phyloP scores from a whole-genome alignment of 441 rosid species.

The Gossypium davidsonii region DNA sequence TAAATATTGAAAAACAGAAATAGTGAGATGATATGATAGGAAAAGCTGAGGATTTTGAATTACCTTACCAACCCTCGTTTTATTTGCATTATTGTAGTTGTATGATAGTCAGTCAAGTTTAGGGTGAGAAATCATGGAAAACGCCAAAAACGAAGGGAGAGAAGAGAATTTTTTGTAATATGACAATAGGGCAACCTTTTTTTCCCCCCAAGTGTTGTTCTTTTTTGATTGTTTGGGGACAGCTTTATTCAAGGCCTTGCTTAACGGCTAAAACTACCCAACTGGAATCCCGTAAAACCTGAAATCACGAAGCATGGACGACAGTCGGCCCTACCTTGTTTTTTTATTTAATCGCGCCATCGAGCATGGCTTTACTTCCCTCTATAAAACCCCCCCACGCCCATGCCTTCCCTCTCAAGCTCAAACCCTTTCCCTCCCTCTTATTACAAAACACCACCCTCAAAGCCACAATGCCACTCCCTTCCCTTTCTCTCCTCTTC shows the following conservation, averaged over 20 bases:
- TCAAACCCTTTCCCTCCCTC: not conserved
- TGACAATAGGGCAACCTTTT: not conserved
- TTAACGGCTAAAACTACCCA: conserved; percentile 41
- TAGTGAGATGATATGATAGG: no score
- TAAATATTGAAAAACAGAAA: no score
- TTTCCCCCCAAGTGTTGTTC: not conserved
- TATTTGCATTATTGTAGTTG: not conserved
- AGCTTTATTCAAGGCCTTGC: conserved; percentile 11
- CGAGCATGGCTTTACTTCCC: conserved; percentile 16
- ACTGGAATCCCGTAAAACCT: conserved; percentile 32
- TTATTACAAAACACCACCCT: not conserved
- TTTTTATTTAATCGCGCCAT: conserved; percentile 22
- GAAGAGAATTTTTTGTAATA: not conserved
- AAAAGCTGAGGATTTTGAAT: no score
- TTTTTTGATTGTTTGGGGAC: conserved; percentile 14
- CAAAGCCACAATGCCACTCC: conserved; percentile 11
- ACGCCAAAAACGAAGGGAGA: not conserved
- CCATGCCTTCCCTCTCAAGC: conserved; percentile 11
- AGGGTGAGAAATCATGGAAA: not conserved
- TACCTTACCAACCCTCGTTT: no score
- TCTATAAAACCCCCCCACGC: conserved; percentile 24
- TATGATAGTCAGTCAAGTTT: no score
- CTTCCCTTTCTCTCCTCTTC: conserved; percentile 18
- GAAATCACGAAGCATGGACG: conserved; percentile 32
- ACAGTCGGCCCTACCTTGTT: conserved; percentile 24